These are phyloP conservation scores for Penicillium digitatum DNA, from an alignment of 2,329 filamentous ascomycete genomes.

Conservation along the genomic window DNA sequence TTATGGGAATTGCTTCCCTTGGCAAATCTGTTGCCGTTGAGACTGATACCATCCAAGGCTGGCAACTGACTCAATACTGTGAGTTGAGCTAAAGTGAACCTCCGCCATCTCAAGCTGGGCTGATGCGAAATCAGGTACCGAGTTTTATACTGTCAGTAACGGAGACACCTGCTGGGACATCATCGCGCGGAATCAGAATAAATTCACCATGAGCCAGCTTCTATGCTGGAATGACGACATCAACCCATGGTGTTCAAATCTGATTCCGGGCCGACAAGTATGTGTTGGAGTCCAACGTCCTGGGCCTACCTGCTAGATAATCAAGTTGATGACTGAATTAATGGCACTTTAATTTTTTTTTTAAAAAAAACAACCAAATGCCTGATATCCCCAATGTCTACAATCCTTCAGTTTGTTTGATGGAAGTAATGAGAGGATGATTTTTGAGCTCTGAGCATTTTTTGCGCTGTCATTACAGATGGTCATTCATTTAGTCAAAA, in stretches of 20 bases:
- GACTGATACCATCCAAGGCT: background rate
- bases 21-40: background rate
- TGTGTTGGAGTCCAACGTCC: constrained; percentile 16
- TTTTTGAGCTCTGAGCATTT: background rate
- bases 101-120: background rate
- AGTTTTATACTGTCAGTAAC: constrained; percentile 13
- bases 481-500: background rate
- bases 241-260: constrained; percentile 21
- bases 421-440: background rate
- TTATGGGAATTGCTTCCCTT: constrained; percentile 3
- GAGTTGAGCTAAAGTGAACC: background rate
- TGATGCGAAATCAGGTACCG: constrained; percentile 10
- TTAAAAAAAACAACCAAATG: background rate
- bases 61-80: background rate
- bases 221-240: constrained; percentile 26
- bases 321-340: background rate
- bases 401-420: background rate
- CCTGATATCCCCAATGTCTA: background rate
- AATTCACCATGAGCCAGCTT: constrained; percentile 20
- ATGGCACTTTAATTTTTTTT: background rate
- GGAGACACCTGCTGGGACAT: constrained; percentile 27
- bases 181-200: constrained; percentile 13
- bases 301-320: constrained; percentile 5
- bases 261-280: constrained; percentile 21
- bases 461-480: background rate